Percentiles rank a stretch among this genome's conserved stretches.
Evolutionary conservation across 306 rosid species (phyloP).

Genomic region (Nissolia schottii): DNA sequence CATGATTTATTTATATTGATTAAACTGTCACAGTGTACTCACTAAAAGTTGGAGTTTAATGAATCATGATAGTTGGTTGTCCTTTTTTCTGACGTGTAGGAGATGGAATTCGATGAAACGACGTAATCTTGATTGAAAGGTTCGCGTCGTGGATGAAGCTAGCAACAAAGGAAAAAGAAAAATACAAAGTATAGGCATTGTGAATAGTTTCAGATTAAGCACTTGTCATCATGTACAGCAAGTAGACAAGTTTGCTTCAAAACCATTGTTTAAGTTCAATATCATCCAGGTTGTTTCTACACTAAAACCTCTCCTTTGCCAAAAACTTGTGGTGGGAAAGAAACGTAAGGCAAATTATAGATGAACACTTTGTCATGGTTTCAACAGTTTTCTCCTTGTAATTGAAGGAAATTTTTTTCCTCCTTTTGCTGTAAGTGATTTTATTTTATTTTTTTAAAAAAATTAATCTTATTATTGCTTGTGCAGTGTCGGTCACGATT

Average conservation of each 20-base stretch:
- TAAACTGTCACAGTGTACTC: neutral
- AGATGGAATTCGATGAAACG: constrained; percentile 90
- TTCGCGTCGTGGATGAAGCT: constrained; percentile 55
- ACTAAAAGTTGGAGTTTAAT: neutral
- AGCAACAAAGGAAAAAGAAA: constrained; percentile 34
- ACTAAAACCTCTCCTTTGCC: constrained; percentile 3
- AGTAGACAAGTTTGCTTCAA: constrained; percentile 37
- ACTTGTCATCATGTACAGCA: constrained; percentile 41
- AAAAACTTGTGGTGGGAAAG: constrained; percentile 20
- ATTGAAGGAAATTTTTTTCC: neutral
- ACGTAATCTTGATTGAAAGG: constrained; percentile 39
- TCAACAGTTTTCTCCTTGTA: constrained; percentile 16
- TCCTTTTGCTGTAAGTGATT: neutral
- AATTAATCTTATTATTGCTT: neutral
- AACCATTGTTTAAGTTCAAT: constrained; percentile 31
- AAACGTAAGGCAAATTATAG: constrained; percentile 26
- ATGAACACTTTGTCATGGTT: constrained; percentile 24
- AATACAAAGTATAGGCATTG: constrained; percentile 35
- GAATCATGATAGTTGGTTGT: neutral
- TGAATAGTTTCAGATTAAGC: constrained; percentile 50
- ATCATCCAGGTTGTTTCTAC: constrained; percentile 22
- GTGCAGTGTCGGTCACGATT: neutral
- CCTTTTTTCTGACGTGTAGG: constrained; percentile 39
- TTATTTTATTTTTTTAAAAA: neutral
- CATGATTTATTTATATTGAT: neutral